Base-by-base conservation (phyloP, 495 filamentous ascomycete genomes). In the Lepraria neglecta region DNA sequence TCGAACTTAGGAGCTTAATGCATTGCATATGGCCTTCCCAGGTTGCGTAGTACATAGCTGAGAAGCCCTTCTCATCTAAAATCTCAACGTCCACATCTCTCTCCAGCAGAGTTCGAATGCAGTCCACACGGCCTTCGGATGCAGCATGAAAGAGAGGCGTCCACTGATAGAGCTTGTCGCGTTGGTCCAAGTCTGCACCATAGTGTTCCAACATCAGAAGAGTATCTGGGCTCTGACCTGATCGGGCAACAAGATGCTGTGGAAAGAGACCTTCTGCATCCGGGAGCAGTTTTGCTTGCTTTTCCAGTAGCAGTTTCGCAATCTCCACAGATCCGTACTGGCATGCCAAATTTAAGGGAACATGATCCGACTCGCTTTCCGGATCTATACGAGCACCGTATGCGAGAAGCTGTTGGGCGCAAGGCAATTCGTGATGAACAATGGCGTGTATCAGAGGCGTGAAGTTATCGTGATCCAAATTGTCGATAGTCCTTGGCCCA, bases 21-120 rank as follows among this genome's bases (percentile, higher is more conserved):
- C 92, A 97, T 69, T 92, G 88, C 56, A 96, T 74, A 70, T 97
- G 89, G 1, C 95, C 95, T 77, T 98, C 94, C 95, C 95, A 98
- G 0, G 92, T 91, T 21, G 94, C 95, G 74, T 98, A 97, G 72
- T 98, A 97, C 88, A 97, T 89, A 9, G 94, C 91, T 5, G 91
- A 89, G 7, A 96, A 78, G 21, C 85, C 87, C 72, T 97, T 97
- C 72, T 98, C 94, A 68, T 98, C 94, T 31, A 86, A 71, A 48
- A 90, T 86, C 59, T 86, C 82, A 7, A 84, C 80, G 67, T 90
- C 81, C 27, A 87, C 94, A 27, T 86, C 86, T 54, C 85, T 78
- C 48, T 89, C 80, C 7, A 98, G 75, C 21, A 98, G 80, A 1
- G 84, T 86, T 56, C 87, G 81, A 33, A 97, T 76, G 68, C 91